Conservation (phyloP, 768 basidiomycete species). For the Coprinopsis sp. region DNA sequence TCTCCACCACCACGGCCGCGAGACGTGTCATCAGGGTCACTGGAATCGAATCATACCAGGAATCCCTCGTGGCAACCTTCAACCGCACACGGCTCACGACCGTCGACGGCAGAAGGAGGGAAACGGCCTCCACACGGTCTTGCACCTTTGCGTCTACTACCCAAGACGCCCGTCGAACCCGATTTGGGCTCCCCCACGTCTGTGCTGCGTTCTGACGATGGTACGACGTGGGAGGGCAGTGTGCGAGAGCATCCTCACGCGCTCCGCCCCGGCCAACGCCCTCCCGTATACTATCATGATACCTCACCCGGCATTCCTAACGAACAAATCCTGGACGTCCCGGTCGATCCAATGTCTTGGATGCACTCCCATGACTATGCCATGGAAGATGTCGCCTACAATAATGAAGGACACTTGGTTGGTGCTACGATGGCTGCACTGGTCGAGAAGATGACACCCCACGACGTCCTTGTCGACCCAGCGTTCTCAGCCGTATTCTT, state of each 20-base stretch:
- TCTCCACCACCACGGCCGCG: no score
- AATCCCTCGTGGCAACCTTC: conserved; percentile 43
- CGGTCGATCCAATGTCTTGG: conserved; percentile 48
- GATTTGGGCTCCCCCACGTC: conserved; percentile 52
- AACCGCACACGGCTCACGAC: conserved; percentile 43
- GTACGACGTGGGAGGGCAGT: conserved; percentile 25
- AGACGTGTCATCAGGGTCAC: conserved; percentile 46
- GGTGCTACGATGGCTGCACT: conserved; percentile 86
- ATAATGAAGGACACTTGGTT: conserved; percentile 83
- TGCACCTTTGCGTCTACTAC: conserved; percentile 8
- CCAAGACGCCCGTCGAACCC: conserved; percentile 31
- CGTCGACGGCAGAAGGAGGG: conserved; percentile 47
- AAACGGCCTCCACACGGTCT: conserved; percentile 26
- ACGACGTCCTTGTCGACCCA: conserved; percentile 85
- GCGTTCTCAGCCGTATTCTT: conserved; percentile 89
- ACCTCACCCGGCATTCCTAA: conserved; percentile 29
- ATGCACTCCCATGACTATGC: conserved; percentile 75
- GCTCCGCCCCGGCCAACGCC: neutral
- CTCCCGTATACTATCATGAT: neutral
- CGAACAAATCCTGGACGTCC: conserved; percentile 48
- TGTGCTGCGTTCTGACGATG: conserved; percentile 45
- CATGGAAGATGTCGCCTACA: conserved; percentile 83
- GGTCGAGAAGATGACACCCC: conserved; percentile 97
- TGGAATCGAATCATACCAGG: conserved; percentile 46
- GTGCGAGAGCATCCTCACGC: conserved; percentile 1